A percentile compares a stretch with the other conserved stretches of the same genome.
These are phyloP conservation scores for Hypoxylon sp. DNA, from an alignment of 2,329 filamentous ascomycete genomes.

Conservation along the genomic window DNA sequence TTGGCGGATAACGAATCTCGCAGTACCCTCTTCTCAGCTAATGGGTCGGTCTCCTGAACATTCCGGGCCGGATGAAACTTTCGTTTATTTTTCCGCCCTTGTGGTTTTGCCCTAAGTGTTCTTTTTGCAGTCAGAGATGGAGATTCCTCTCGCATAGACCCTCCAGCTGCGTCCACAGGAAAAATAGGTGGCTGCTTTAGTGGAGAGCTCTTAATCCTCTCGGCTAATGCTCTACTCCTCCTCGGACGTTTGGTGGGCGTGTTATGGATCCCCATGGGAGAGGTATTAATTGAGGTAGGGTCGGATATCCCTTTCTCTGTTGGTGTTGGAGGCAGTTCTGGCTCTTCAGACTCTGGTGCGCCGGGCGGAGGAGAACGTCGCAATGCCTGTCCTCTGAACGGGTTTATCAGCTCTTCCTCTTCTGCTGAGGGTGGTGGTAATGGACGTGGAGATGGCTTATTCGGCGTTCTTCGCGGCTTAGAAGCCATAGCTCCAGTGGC, in stretches of 20 bases:
- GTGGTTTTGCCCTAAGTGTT: conserved; percentile 26
- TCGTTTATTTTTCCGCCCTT: conserved; percentile 39
- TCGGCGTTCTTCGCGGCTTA: conserved; percentile 59
- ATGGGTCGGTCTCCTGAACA: conserved; percentile 59
- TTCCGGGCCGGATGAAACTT: conserved; percentile 59
- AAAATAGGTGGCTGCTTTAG: conserved; percentile 62
- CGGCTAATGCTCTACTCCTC: conserved; percentile 59
- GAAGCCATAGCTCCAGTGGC: conserved; percentile 56
- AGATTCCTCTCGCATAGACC: conserved; percentile 34
- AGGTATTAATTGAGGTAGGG: conserved; percentile 66
- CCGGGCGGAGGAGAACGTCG: conserved; percentile 57
- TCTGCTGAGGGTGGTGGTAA: conserved; percentile 63
- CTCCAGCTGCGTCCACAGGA: conserved; percentile 41
- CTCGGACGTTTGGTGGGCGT: conserved; percentile 68
- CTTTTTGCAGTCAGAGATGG: conserved; percentile 38
- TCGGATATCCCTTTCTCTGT: conserved; percentile 65
- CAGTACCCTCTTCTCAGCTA: conserved; percentile 66
- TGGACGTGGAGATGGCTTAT: conserved; percentile 62
- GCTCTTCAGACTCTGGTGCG: conserved; percentile 64
- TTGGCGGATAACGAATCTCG: conserved; percentile 70
- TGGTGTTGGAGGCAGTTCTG: conserved; percentile 74
- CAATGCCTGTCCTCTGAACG: conserved; percentile 58
- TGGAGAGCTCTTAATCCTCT: conserved; percentile 64
- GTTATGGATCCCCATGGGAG: conserved; percentile 72
- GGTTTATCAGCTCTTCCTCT: conserved; percentile 61